Evolutionary conservation across 169 alveolate genomes (phyloP).

Genomic region (Babesia caballi): DNA sequence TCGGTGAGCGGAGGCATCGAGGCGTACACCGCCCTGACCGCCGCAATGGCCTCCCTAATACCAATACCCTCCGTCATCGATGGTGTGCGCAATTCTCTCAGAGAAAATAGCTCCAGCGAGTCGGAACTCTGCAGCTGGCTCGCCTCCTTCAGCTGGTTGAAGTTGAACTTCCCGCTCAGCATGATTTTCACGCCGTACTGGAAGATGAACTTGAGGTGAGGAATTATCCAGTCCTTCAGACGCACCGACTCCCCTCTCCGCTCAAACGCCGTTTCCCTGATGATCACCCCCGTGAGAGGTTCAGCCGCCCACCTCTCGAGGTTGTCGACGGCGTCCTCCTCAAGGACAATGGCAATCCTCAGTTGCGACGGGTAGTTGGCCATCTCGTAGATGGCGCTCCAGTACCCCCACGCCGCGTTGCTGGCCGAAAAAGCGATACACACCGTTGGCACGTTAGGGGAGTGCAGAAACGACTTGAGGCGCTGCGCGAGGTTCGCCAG

Average conservation of each 20-base stretch:
- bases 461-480: conserved; percentile 25
- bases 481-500: conserved; percentile 40
- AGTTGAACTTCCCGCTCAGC: conserved; percentile 32
- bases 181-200: conserved; percentile 27
- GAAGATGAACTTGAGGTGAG: conserved; percentile 6
- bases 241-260: neutral
- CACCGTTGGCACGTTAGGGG: conserved; percentile 47
- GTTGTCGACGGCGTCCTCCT: conserved; percentile 7
- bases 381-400: conserved; percentile 57
- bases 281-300: conserved; percentile 42
- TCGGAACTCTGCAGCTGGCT: conserved; percentile 7
- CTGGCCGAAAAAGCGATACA: conserved; percentile 25
- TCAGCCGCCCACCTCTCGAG: conserved; percentile 55
- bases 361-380: conserved; percentile 31
- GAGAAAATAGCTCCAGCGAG: conserved; percentile 11
- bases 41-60: conserved; percentile 25
- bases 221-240: neutral
- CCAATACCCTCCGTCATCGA: conserved; percentile 9
- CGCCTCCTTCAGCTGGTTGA: conserved; percentile 10
- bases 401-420: conserved; percentile 42
- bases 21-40: conserved; percentile 16
- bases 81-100: conserved; percentile 22
- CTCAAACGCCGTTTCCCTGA: conserved; percentile 12
- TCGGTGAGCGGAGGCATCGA: conserved; percentile 46
- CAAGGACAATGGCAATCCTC: conserved; percentile 33